Evolutionary conservation across 305 asterid genomes (phyloP).

Genomic region (Fraxinus velutina): DNA sequence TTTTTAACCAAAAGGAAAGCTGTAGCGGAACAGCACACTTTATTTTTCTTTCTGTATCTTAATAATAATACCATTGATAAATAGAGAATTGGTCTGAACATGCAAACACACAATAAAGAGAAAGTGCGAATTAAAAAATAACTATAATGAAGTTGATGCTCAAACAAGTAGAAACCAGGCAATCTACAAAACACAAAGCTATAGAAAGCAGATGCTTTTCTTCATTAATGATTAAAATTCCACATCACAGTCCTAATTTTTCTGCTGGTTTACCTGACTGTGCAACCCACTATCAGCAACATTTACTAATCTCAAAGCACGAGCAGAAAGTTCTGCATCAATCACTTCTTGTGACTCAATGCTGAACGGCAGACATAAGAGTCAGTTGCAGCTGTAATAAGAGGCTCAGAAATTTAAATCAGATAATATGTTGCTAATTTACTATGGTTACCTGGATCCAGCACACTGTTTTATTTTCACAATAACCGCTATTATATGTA

Average conservation of each 20-base stretch:
- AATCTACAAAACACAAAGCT: neutral
- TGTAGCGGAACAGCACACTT: neutral
- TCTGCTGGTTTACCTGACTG: constrained; percentile 58
- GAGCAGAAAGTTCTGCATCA: constrained; percentile 97
- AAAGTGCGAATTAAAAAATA: neutral
- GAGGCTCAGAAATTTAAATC: neutral
- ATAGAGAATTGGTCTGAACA: neutral
- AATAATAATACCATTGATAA: neutral
- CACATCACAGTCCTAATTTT: neutral
- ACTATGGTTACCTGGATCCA: constrained; percentile 60
- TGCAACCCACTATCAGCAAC: constrained; percentile 83
- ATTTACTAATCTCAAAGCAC: constrained; percentile 81
- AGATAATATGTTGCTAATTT: neutral
- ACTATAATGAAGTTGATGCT: neutral
- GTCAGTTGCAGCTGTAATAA: constrained; percentile 15
- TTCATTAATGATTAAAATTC: neutral
- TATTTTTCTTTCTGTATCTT: neutral
- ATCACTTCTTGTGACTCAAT: constrained; percentile 80
- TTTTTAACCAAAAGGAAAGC: neutral
- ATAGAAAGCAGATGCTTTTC: neutral
- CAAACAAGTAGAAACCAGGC: neutral
- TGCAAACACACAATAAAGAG: neutral
- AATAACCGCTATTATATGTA: constrained; percentile 88
- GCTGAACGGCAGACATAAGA: constrained; percentile 42
- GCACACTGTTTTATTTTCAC: constrained; percentile 70